Base-by-base conservation (phyloP, 225 moss, liverwort and hornwort genomes). In the Climacium dendroides region DNA sequence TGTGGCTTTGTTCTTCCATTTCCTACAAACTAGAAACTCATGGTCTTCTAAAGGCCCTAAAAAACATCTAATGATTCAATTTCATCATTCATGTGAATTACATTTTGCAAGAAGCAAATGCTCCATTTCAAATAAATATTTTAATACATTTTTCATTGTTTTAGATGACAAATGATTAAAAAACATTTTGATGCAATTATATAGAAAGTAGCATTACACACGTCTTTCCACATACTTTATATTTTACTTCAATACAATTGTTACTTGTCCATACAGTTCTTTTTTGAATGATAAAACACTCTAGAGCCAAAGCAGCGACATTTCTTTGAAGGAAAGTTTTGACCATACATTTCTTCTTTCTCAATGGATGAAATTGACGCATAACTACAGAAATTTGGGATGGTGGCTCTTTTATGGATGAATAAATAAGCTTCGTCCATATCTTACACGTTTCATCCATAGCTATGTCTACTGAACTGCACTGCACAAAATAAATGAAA, bases 211-310 rank as follows among this genome's bases (percentile, higher is more conserved):
- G 25, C 41, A 8, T 69, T 71, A 26, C 2, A 43, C 5, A 15
- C 26, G 41, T 71, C 25, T 41, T 70, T 41, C 7, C 3, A 26
- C 45, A 16, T 26, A 43, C 9, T 3, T 71, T 26, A 28, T 5
- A 45, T 71, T 71, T 5, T 43, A 28, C 3, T 28, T 71, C 43
- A 43, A 45, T 2, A 28, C 15, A 45, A 71, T 71, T 71, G 3
- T 5, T 1, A 41, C 35, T 25, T 39, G 1, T 41, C 2, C 24
- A 41, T 41, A 24, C 1, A 0, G 0, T 25, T 70, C 1, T 41
- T 41, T 41, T 12, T 25, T 0, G 0, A 70, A 41, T 25, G 70
- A 26, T 25, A 69, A 41, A 25, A 41, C 26, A 5, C 5, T 70
- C 15, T 2, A 41, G 5, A 41, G 9, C 3, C 39, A 13, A 67